These are phyloP conservation scores for Acacia melanoxylon DNA, from an alignment of 306 rosid species.

Conservation along the genomic window DNA sequence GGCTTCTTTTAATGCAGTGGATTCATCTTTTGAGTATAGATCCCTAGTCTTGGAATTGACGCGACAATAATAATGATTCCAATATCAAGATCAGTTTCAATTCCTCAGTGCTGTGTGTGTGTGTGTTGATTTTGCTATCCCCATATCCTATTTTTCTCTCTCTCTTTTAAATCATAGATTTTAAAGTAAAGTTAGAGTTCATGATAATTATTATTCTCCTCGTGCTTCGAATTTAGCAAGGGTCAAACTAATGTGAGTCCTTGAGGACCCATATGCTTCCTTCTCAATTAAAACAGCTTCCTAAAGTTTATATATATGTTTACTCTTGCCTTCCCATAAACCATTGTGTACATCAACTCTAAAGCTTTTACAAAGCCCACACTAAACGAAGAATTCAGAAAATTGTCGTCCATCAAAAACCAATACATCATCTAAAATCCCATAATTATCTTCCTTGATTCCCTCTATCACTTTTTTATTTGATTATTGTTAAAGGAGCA, in stretches of 20 bases:
- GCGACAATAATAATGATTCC: slow-evolving; percentile 33
- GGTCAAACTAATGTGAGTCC: slow-evolving; percentile 44
- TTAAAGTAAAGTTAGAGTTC: slow-evolving; percentile 38
- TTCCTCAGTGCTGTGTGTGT: background rate
- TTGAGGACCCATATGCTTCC: slow-evolving; percentile 49
- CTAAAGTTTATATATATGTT: slow-evolving; percentile 31
- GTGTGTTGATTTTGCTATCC: background rate
- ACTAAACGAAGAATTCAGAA: background rate
- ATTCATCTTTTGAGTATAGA: slow-evolving; percentile 10
- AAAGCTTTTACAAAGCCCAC: background rate
- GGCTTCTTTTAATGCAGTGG: slow-evolving; percentile 45
- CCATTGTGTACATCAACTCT: no score
- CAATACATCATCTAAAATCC: background rate
- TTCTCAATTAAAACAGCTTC: slow-evolving; percentile 19
- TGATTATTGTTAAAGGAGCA: no score
- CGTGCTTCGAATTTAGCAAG: slow-evolving; percentile 30
- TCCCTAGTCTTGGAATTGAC: slow-evolving; percentile 51
- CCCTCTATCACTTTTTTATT: no score
- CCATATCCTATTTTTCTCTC: slow-evolving; percentile 5
- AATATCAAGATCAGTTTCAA: slow-evolving; percentile 13
- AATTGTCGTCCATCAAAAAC: background rate
- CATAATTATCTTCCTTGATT: no score
- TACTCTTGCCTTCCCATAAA: slow-evolving; percentile 21
- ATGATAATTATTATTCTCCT: slow-evolving; percentile 38
- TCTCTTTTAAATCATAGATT: slow-evolving; percentile 12